Base-by-base conservation (phyloP, 345 rosid species). In the Capsella bursapastoris region DNA sequence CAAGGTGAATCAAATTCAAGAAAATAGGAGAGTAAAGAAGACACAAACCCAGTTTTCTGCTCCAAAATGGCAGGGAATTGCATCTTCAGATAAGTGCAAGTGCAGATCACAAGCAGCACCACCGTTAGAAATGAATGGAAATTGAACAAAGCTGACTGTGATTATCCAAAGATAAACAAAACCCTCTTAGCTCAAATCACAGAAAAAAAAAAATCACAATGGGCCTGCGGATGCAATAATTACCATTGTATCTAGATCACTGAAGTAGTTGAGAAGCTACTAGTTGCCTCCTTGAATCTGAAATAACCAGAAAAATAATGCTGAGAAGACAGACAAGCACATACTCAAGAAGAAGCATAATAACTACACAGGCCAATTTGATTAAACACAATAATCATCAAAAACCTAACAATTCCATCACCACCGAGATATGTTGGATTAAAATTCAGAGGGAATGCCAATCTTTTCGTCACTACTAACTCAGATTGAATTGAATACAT, bases 61-160 rank as follows among this genome's bases (percentile, higher is more conserved):
- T 92, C 98, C 56, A 95, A 81, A 64, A 92, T 86, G 58, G 98
- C 92, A 14, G 99, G 97, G 78, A 95, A 95, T 44, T 95, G 99
- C 98, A 95, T 86, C 90, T 89, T 95, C 49, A 96, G 85, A 52
- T 82, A 90, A 8, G 93, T 92, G 82, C 96, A 92, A 37, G 98
- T 88, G 84, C 97, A 96, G 51, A 90, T 92, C 66, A 88, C 96
- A 77, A 96, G 84, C 68, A 96, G 80, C 65, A 92, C 96, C 64
- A 90, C 97, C 59, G 93, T 96, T 52, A 92, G 72, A 71, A 90
- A 90, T 2, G 96, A 96, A 77, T 88, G 95, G 84, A 96, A 96
- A 83, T 96, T 92, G 83, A 96, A 96, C 66, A 92, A 88, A 14
- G 98, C 96, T 61, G 97, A 92, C 96, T 90, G 90, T 48, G 29